Evolutionary conservation across 306 rosid genomes (phyloP), one percentile per base, ranked within the genome.

Genomic region (Heteromeles arbutifolia): DNA sequence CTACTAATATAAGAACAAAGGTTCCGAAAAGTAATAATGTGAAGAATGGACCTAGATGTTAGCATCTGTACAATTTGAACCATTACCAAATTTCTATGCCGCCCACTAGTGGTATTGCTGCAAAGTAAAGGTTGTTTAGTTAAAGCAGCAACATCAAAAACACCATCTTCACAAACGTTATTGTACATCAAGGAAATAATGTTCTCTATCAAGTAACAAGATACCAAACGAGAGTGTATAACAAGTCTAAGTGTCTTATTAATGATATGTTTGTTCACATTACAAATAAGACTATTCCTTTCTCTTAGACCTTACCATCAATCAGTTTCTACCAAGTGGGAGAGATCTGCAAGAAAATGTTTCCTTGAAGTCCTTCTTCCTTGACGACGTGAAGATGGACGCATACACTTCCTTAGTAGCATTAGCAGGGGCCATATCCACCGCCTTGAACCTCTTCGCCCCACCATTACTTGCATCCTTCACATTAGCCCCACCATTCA

Each of bases 261-360:
- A 74, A 18, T 8, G 28, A n/a, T 1, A 11, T 34, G n/a, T 19
- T 15, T 25, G 14, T 11, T 44, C 69, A 74, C 59, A 74, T 61
- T 62, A 74, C 69, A 18, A 61, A 18, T 61, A 41, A 69, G 53
- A 31, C 77, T 45, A 15, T 29, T 24, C 66, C 37, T 41, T 72
- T 67, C 24, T 22, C 69, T 6, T 29, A 22, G 44, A 65, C 69
- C 48, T 77, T 24, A 72, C 37, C 62, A 70, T 58, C 68, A 71
- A 82, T 88, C 89, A 95, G 82, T 90, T 95, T 69, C 97, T 84
- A 69, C 99, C 99, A 37, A 95, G 99, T 3, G 97, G 99, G 12
- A 95, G 90, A 52, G 99, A 92, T 65, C 99, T 86, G 72, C 99
- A 95, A 13, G 37, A 21, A 74, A 1, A 95, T 1, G 96, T 92